A percentile compares a stretch with the other conserved stretches of the same genome.
These are phyloP conservation scores for Rhypophila decipiens DNA, from an alignment of 495 filamentous ascomycete genomes.

Conservation along the genomic window DNA sequence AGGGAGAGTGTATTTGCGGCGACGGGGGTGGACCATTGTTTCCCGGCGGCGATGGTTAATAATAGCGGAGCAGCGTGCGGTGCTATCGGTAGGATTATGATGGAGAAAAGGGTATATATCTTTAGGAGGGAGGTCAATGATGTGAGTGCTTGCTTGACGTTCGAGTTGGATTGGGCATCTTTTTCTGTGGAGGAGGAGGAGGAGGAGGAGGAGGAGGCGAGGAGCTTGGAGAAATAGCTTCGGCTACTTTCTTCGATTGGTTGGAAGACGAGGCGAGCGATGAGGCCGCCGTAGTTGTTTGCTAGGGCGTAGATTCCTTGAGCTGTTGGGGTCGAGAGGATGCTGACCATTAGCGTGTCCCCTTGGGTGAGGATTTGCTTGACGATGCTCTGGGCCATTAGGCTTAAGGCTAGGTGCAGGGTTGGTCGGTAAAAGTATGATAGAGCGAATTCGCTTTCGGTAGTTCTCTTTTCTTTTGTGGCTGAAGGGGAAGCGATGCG, in stretches of 20 bases:
- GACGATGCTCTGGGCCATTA: constrained; percentile 79
- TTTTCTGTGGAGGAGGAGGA: background rate
- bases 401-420: constrained; percentile 59
- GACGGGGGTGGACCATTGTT: constrained; percentile 60
- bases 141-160: background rate
- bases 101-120: constrained; percentile 60
- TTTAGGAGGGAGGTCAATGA: constrained; percentile 47
- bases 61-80: constrained; percentile 66
- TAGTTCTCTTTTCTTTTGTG: no score
- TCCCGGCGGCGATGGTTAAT: constrained; percentile 66
- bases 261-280: constrained; percentile 88
- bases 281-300: constrained; percentile 86
- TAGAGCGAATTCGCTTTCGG: constrained; percentile 39
- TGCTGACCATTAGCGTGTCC: constrained; percentile 78
- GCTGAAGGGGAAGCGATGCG: constrained; percentile 2
- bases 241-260: constrained; percentile 90
- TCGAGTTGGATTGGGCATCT: background rate
- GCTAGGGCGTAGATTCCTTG: constrained; percentile 94
- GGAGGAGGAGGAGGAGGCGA: constrained; percentile 15
- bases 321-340: constrained; percentile 64
- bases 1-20: constrained; percentile 58
- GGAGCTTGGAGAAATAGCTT: constrained; percentile 74
- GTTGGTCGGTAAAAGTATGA: constrained; percentile 62
- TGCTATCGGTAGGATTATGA: constrained; percentile 59
- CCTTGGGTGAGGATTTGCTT: constrained; percentile 94